Evolutionary conservation across 2,329 filamentous ascomycete species (phyloP), one percentile per base, ranked within the genome.

Genomic region (Claviceps arundinis): DNA sequence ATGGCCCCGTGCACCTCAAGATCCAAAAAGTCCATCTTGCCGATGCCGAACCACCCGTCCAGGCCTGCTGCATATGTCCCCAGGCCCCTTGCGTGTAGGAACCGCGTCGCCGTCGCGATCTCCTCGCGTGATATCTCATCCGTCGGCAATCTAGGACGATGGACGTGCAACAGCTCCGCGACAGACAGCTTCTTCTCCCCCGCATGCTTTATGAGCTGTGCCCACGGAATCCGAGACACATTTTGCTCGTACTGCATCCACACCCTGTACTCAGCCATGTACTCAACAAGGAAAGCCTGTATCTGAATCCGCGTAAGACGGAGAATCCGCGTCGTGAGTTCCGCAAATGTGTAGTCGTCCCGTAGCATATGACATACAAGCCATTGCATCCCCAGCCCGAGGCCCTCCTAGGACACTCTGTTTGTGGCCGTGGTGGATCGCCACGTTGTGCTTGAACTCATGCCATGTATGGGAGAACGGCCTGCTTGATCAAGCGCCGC

Each of bases 311-410:
- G 50, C 1, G 48, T 52, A 1, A 65, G 58, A 4, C 50, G 57
- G 4, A 65, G 50, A 14, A 60, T 48, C 2, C 56, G 7, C 16
- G 51, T 51, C 11, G 50, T 49, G 3, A 56, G 53, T 22, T 58
- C 56, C 19, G 56, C 49, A 37, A 64, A 64, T 1, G 56, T 52
- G 30, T 60, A 44, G 2, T 47, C 52, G 7, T 55, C 47, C 38
- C 52, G 51, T 5, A 65, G 51, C 4, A 61, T 34, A 37, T 58
- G 56, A 38, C 64, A 47, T 3, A 65, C 59, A 14, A 57, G 42
- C 63, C 63, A 65, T 41, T 56, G 59, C 16, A 58, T 52, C 0
- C 62, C 62, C 45, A 57, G 55, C 6, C 52, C 49, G 14, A 65
- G 55, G 46, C 56, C 55, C 4, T 62, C 57, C 63, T 60, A 65